Evolutionary conservation across 306 rosid species (phyloP), one percentile per base, ranked within the genome.

Genomic region (Trichosanthes truncata): DNA sequence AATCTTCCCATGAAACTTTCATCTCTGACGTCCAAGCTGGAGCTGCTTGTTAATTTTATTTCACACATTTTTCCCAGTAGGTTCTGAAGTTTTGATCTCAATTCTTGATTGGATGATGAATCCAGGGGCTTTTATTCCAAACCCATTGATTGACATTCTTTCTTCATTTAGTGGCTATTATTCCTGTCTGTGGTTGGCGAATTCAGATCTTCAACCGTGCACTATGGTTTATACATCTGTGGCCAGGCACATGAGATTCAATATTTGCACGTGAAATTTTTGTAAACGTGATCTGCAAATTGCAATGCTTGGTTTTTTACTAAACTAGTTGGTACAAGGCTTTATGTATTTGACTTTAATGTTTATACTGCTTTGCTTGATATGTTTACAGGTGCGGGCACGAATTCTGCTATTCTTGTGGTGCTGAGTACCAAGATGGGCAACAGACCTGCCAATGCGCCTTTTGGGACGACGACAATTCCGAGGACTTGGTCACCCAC

Each of bases 331-430:
- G 0, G 35, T 6, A 9, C 33, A 43, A n/a, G 55, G 52, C 26
- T 43, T 43, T 21, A 41, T 43, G 52, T 67, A 36, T 18, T 18
- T 21, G n/a, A 69, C 31, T 67, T 69, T 23, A 6, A 23, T 43
- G 53, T 13, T 69, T 71, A 69, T 45, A 25, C 11, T 26, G 29
- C 75, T 68, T 68, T 41, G 53, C 75, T 41, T 68, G 25, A 49
- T 52, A 33, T 74, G 29, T 35, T 49, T 74, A 17, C 89, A 95
- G 98, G 93, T 92, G 97, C 71, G 92, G 90, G 52, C 92, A 95
- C 20, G 95, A 92, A 87, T 92, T 95, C 83, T 95, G 98, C 84
- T 92, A 91, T 83, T 89, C 92, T 46, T 95, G 98, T 62, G 97
- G 95, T 29, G 91, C 87, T 0, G 97, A 95, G 82, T 95, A 89